Evolutionary conservation across 345 rosid species (phyloP).

Genomic region (Arabis alpina): DNA sequence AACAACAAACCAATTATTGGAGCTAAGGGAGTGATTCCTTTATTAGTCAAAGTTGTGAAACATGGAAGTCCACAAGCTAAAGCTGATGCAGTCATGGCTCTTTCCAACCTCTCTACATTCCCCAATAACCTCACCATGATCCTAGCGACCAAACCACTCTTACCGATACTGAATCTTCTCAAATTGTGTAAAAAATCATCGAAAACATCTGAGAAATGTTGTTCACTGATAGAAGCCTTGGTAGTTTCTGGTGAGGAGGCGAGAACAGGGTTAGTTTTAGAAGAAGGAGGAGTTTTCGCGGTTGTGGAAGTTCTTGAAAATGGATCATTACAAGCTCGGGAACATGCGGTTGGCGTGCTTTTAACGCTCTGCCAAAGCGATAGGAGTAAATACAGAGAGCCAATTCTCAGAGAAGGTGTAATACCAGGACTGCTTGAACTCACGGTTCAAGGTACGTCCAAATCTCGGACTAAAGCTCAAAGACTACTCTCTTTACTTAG

Average conservation of each 20-base stretch:
- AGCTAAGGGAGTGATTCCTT: constrained; percentile 78
- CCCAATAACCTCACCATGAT: constrained; percentile 55
- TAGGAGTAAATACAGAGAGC: constrained; percentile 86
- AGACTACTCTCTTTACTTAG: constrained; percentile 73
- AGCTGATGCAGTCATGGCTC: constrained; percentile 54
- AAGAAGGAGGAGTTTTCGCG: constrained; percentile 86
- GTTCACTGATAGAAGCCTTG: constrained; percentile 75
- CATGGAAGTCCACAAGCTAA: constrained; percentile 82
- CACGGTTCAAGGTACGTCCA: constrained; percentile 91
- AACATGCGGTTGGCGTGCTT: constrained; percentile 83
- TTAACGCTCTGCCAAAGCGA: constrained; percentile 82
- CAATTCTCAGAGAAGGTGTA: constrained; percentile 91
- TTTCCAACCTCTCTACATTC: constrained; percentile 86
- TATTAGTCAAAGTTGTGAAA: constrained; percentile 67
- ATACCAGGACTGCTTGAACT: constrained; percentile 97
- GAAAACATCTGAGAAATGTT: constrained; percentile 88
- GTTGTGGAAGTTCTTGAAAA: constrained; percentile 89
- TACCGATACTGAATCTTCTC: constrained; percentile 59
- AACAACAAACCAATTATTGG: constrained; percentile 80
- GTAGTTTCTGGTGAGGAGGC: constrained; percentile 72
- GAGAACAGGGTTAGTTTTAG: constrained; percentile 57
- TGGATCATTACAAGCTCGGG: constrained; percentile 81
- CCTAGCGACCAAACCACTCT: constrained; percentile 65
- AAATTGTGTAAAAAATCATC: constrained; percentile 76
- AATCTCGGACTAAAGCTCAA: constrained; percentile 79